Evolutionary conservation across 2,329 filamentous ascomycete genomes (phyloP), one percentile per base, ranked within the genome.

Genomic region (Aspergillus hortae): DNA sequence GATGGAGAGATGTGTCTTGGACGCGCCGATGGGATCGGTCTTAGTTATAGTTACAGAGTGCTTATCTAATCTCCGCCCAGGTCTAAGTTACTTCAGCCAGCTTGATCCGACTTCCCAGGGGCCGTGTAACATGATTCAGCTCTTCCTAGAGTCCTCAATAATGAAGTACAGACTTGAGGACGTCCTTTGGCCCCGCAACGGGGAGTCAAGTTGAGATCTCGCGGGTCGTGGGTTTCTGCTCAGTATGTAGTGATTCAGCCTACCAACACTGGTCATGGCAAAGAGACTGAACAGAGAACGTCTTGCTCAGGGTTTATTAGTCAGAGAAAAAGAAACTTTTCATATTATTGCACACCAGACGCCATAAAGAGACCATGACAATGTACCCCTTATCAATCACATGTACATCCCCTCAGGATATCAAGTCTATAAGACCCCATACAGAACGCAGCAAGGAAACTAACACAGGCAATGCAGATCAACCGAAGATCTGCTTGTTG

Each of bases 401-500:
- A 67, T 65, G 61, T 67, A 67, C 63, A 69, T 66, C 61, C 60
- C 62, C 61, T 50, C 57, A 63, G 66, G 64, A 65, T 64, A 67
- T 66, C 62, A 61, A 63, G 56, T 65, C 61, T 64, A 54, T 57
- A 59, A 54, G 52, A 53, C 53, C 52, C 55, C 49, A 55, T 55
- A 51, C 53, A 49, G 54, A 59, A 49, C 30, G 55, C 35, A 61
- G 56, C 52, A 48, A 53, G 60, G 58, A 36, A 54, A 54, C 44
- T 48, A 35, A 52, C 47, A n/a, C 46, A 25, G 19, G 57, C 77
- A 80, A 92, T 62, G 6, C 7, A 30, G 85, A 83, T 38, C 35
- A 38, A 17, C 35, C 15, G 58, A 69, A 95, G 52, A 95, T 74
- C 61, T 85, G 80, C 68, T 82, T 83, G 58, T 88, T 87, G 73